Conservation (phyloP, 73 alveolate species). For the Durusdinium trenchii region DNA sequence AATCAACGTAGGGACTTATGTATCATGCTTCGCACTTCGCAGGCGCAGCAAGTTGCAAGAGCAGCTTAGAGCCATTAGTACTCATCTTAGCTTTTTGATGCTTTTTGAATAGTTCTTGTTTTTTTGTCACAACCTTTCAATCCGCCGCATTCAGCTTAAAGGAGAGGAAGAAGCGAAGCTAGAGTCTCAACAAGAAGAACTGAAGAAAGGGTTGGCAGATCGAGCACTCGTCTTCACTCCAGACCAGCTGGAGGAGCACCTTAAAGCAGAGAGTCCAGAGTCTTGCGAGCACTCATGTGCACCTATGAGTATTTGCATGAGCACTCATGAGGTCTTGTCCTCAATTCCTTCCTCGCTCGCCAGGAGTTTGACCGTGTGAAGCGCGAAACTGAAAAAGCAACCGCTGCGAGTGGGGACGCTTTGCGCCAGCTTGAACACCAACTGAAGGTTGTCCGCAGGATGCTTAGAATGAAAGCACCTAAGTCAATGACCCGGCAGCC, state of each 20-base stretch:
- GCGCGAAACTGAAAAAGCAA: conserved; percentile 74
- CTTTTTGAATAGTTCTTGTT: too few relatives aligned
- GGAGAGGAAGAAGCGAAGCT: conserved; percentile 71
- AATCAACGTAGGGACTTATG: background rate
- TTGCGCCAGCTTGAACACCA: conserved; percentile 83
- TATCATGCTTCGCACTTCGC: background rate
- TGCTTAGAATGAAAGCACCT: background rate
- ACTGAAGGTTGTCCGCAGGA: conserved; percentile 39
- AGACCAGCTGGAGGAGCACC: conserved; percentile 62
- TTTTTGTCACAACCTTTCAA: background rate
- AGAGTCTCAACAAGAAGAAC: conserved; percentile 51
- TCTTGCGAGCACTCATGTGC: too few relatives aligned
- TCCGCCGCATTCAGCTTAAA: background rate
- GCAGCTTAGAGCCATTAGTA: conserved; percentile 41
- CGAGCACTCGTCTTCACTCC: conserved; percentile 70
- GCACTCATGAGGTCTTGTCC: background rate
- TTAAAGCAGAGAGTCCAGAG: too few relatives aligned
- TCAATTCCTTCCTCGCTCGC: background rate
- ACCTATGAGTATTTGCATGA: background rate
- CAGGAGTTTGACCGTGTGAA: conserved; percentile 72
- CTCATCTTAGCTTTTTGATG: background rate
- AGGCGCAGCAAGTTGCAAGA: conserved; percentile 73
- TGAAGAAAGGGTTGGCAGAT: conserved; percentile 83
- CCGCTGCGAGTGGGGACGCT: conserved; percentile 78
- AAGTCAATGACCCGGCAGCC: background rate